Base-by-base conservation (phyloP, 805 yeast species). In the Nakazawaea ernobii region DNA sequence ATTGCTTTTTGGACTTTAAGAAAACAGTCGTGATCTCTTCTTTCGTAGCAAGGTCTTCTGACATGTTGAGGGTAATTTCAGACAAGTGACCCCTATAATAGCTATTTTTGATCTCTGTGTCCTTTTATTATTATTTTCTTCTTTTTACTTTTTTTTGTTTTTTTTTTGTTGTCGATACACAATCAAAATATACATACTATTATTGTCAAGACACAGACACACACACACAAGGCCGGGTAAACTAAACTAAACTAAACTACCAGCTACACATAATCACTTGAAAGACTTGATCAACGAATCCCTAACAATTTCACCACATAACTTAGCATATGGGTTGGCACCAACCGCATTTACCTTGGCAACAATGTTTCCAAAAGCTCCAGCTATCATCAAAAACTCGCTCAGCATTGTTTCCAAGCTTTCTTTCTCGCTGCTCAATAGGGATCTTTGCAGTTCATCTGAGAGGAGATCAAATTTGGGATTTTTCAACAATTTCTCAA, bases 11-110 rank as follows among this genome's bases (percentile, higher is more conserved):
- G 55, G 87, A 70, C 62, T 77, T 73, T 44, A 71, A 70, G 59
- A 88, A 88, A 53, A 88, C 77, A 43, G 73, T 73, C 41, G 75
- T 74, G 45, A 84, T 83, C 57, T 84, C 86, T 55, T 84, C 90
- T 60, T 82, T 82, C 43, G 80, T 66, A 38, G 89, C 91, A 62
- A 75, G 69, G 28, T 69, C 67, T 53, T 71, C 75, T 38, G 73
- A 65, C 75, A 70, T 70, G 33, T 6, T 39, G 11, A 11, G 4
- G 3, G 35, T 39, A 10, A 30, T n/a, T 30, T n/a, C n/a, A 30
- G 33, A 11, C n/a, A 10, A 30, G 33, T 30, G n/a, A 11, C n/a
- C 33, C n/a, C 11, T 30, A 4, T 30, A 6, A 30, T 30, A 30
- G 33, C 11, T 20, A 20, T 20, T 20, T 30, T 30, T 11, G n/a